Conservation (phyloP, 306 rosid genomes). For the Medicago arabica region DNA sequence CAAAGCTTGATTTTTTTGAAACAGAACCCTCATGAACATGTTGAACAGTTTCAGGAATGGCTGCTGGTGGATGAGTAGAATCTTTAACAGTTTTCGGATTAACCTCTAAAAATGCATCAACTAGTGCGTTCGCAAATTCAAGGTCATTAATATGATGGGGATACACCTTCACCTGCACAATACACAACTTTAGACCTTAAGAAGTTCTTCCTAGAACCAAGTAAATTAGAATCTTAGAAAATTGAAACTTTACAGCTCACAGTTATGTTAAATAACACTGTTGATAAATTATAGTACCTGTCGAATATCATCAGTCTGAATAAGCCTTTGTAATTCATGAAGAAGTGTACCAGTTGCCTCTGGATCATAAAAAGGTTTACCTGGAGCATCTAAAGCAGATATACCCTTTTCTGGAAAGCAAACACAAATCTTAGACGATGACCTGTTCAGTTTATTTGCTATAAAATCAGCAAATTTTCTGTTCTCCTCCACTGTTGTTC, state of each 20-base stretch:
- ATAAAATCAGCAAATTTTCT: constrained; percentile 76
- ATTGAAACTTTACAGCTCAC: constrained; percentile 13
- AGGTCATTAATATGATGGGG: constrained; percentile 85
- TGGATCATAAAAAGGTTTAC: constrained; percentile 78
- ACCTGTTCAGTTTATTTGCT: constrained; percentile 74
- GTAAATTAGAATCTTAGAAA: constrained; percentile 22
- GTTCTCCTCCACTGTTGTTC: constrained; percentile 84
- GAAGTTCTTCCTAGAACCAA: constrained; percentile 24
- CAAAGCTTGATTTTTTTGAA: constrained; percentile 50
- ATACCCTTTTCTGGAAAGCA: constrained; percentile 90
- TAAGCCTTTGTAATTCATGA: constrained; percentile 66
- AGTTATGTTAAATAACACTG: neutral
- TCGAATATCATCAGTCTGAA: constrained; percentile 61
- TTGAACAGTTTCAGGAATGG: constrained; percentile 46
- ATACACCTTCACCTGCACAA: constrained; percentile 71
- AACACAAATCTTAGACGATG: constrained; percentile 68
- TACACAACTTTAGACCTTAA: constrained; percentile 25
- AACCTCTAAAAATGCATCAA: constrained; percentile 77
- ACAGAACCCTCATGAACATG: constrained; percentile 41
- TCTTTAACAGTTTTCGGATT: constrained; percentile 46
- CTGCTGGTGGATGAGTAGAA: constrained; percentile 47
- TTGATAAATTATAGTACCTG: constrained; percentile 56
- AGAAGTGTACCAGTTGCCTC: constrained; percentile 71
- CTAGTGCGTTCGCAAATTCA: constrained; percentile 81
- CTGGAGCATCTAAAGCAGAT: constrained; percentile 90